Conservation (phyloP, 2,329 filamentous ascomycete genomes). For the Alternaria arbusti region DNA sequence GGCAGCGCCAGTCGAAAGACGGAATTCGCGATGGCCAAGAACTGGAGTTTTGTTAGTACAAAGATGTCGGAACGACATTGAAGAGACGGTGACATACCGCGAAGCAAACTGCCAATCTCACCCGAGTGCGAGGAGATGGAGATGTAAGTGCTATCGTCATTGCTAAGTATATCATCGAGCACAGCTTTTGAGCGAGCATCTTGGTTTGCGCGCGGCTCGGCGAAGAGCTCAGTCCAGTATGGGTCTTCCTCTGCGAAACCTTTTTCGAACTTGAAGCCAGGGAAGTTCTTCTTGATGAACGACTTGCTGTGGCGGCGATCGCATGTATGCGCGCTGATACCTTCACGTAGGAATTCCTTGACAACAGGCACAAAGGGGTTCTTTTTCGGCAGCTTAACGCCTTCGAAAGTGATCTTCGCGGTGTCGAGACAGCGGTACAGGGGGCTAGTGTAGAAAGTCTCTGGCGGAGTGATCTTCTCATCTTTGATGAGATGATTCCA, state of each 20-base stretch:
- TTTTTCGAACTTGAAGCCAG: constrained; percentile 63
- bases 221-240: constrained; percentile 57
- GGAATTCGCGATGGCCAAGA: constrained; percentile 67
- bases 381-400: constrained; percentile 58
- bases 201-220: constrained; percentile 61
- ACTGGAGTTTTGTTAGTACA: constrained; percentile 42
- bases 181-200: constrained; percentile 54
- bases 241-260: constrained; percentile 67
- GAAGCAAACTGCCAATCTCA: constrained; percentile 62
- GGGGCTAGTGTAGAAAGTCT: constrained; percentile 70
- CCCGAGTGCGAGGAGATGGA: constrained; percentile 66
- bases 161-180: constrained; percentile 61
- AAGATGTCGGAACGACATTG: not conserved
- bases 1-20: constrained; percentile 69
- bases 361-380: constrained; percentile 64
- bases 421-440: constrained; percentile 69
- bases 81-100: constrained; percentile 24
- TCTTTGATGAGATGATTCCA: constrained; percentile 59
- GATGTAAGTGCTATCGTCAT: constrained; percentile 56
- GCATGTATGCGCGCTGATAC: constrained; percentile 72
- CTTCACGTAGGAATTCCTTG: constrained; percentile 71
- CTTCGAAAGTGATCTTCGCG: constrained; percentile 65
- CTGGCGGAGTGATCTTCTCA: constrained; percentile 65
- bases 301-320: constrained; percentile 65
- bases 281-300: constrained; percentile 61